A percentile compares a stretch with the other conserved stretches of the same genome.
Conservation (phyloP, 192 early-diverging fungal genomes). For the Gigaspora rosea region DNA sequence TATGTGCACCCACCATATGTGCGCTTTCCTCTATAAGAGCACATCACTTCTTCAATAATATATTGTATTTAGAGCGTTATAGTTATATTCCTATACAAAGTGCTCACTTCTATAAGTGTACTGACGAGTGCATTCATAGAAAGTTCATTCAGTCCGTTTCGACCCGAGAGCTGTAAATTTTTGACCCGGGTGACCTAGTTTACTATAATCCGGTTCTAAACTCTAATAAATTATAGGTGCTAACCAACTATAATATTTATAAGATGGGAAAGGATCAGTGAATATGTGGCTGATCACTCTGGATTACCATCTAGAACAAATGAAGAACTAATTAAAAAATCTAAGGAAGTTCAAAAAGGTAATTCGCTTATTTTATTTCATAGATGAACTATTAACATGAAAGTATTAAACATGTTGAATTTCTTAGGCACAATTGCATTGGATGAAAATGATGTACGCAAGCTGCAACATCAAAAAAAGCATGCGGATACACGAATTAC, state of each 20-base stretch:
- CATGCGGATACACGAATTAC: constrained; percentile 38
- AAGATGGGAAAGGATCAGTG: constrained; percentile 78
- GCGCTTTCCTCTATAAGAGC: too few species aligned
- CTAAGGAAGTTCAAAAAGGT: constrained; percentile 69
- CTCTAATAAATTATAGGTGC: background rate
- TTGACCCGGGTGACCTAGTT: too few species aligned
- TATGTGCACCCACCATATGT: too few species aligned
- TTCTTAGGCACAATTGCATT: constrained; percentile 34
- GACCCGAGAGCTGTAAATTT: too few species aligned
- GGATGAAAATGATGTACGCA: constrained; percentile 44
- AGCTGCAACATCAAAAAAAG: constrained; percentile 41
- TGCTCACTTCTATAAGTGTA: too few species aligned
- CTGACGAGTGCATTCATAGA: too few species aligned
- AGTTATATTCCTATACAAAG: too few species aligned
- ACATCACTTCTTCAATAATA: too few species aligned
- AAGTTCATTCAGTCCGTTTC: too few species aligned
- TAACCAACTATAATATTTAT: background rate
- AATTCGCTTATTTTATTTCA: background rate
- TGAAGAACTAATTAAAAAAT: constrained; percentile 74
- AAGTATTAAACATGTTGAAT: constrained; percentile 16
- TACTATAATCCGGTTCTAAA: too few species aligned
- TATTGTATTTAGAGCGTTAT: too few species aligned
- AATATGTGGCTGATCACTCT: constrained; percentile 75
- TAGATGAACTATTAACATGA: background rate
- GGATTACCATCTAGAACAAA: constrained; percentile 56